A percentile compares a stretch with the other conserved stretches of the same genome.
These are phyloP conservation scores for Pleurotus tuber-regium DNA, from an alignment of 768 basidiomycete species.

Conservation along the genomic window DNA sequence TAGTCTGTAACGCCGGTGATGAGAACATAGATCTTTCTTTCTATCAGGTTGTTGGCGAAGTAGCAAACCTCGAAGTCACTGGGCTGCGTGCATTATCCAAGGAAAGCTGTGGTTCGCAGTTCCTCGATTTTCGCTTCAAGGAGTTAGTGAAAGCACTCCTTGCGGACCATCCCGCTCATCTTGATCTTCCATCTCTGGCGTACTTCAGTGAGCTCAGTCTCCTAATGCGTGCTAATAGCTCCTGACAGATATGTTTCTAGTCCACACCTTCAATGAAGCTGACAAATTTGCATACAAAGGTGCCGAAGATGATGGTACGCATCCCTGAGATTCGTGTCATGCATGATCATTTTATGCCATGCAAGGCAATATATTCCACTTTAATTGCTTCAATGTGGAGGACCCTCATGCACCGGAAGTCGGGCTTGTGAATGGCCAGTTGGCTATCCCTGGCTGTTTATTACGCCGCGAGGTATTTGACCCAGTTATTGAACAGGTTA, in stretches of 20 bases:
- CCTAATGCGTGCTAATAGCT: conserved; percentile 3
- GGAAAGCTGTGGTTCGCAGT: conserved; percentile 83
- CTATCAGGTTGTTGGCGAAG: conserved; percentile 79
- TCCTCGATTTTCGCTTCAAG: conserved; percentile 83
- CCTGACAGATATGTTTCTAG: conserved; percentile 23
- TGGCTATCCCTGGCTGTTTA: conserved; percentile 77
- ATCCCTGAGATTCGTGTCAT: background rate
- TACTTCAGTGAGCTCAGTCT: conserved; percentile 59
- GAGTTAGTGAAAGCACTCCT: conserved; percentile 75
- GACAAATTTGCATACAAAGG: conserved; percentile 81
- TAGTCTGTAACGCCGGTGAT: conserved; percentile 93
- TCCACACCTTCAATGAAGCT: conserved; percentile 86
- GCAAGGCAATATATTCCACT: conserved; percentile 79
- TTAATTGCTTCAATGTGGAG: conserved; percentile 87
- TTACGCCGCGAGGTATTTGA: conserved; percentile 85
- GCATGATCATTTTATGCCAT: background rate
- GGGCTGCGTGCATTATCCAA: conserved; percentile 88
- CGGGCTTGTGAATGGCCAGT: conserved; percentile 79
- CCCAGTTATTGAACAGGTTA: conserved; percentile 77
- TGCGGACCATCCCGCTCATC: conserved; percentile 80
- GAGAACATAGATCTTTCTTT: conserved; percentile 49
- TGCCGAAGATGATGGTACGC: conserved; percentile 69
- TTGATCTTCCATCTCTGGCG: conserved; percentile 77
- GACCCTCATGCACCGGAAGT: conserved; percentile 79
- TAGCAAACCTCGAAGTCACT: conserved; percentile 83